Percentiles rank a stretch among this genome's conserved stretches.
phyloP scores from a whole-genome alignment of 345 rosid genomes.

The Diplotaxis tenuifolia region DNA sequence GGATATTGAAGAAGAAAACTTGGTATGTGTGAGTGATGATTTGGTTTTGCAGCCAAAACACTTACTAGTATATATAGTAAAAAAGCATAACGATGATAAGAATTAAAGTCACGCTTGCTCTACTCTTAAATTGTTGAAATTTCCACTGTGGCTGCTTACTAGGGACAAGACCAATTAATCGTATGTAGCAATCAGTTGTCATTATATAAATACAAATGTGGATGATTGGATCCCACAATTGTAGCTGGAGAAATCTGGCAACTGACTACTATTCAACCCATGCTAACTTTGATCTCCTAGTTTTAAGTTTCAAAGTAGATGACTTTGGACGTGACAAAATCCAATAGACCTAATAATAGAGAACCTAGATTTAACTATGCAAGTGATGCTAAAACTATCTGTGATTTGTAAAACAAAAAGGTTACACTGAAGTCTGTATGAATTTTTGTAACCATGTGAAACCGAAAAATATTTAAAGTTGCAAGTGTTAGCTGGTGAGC shows the following conservation, averaged over 20 bases:
- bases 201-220: too few relatives aligned
- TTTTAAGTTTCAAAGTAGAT: too few relatives aligned
- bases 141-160: not conserved
- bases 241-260: not conserved
- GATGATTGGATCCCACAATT: not conserved
- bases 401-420: not conserved
- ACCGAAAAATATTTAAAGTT: not conserved
- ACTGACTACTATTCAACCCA: not conserved
- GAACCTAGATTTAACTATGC: not conserved
- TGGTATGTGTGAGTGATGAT: too few relatives aligned
- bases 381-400: not conserved
- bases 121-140: too few relatives aligned
- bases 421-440: not conserved
- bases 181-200: too few relatives aligned
- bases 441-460: not conserved
- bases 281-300: not conserved
- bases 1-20: too few relatives aligned
- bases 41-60: too few relatives aligned
- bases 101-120: too few relatives aligned
- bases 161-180: not conserved
- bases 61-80: too few relatives aligned
- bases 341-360: too few relatives aligned
- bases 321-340: too few relatives aligned
- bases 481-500: not conserved
- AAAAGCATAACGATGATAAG: too few relatives aligned